These are phyloP conservation scores for Monosporascus ibericus DNA, from an alignment of 2,329 filamentous ascomycete genomes.

Conservation along the genomic window DNA sequence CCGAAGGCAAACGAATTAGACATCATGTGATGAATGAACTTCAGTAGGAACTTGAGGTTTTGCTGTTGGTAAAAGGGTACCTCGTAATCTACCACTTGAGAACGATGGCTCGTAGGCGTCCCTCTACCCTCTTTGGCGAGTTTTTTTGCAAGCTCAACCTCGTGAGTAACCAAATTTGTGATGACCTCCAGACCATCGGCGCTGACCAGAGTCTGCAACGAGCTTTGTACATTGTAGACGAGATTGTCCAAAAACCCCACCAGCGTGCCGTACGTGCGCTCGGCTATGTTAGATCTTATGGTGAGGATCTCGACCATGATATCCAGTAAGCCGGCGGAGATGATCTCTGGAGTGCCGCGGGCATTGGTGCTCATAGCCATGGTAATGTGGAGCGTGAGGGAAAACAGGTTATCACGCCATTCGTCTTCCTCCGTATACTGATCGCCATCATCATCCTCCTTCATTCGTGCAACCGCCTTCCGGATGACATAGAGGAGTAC, in stretches of 20 bases:
- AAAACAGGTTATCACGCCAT: slow-evolving; percentile 87
- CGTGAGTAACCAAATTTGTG: slow-evolving; percentile 75
- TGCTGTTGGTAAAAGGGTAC: slow-evolving; percentile 92
- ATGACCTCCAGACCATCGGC: slow-evolving; percentile 85
- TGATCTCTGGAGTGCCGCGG: slow-evolving; percentile 56
- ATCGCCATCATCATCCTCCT: slow-evolving; percentile 48
- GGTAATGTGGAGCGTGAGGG: slow-evolving; percentile 76
- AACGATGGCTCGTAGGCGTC: slow-evolving; percentile 64
- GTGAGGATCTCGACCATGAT: slow-evolving; percentile 85
- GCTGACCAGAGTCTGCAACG: slow-evolving; percentile 75
- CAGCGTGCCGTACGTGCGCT: slow-evolving; percentile 76
- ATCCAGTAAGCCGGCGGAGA: slow-evolving; percentile 82
- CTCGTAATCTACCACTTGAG: slow-evolving; percentile 82
- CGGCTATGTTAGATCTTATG: slow-evolving; percentile 73
- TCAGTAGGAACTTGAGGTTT: slow-evolving; percentile 87
- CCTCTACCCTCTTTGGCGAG: slow-evolving; percentile 64
- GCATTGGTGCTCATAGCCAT: slow-evolving; percentile 53
- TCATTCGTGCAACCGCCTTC: slow-evolving; percentile 82
- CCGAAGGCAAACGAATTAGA: slow-evolving; percentile 61
- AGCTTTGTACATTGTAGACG: slow-evolving; percentile 77
- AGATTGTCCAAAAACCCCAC: slow-evolving; percentile 84
- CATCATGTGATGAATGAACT: slow-evolving; percentile 96
- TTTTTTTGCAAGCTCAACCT: slow-evolving; percentile 65
- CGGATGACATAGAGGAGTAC: slow-evolving; percentile 88
- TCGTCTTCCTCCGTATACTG: slow-evolving; percentile 68